Conservation (phyloP, 768 basidiomycete genomes). For the Suillus luteus region DNA sequence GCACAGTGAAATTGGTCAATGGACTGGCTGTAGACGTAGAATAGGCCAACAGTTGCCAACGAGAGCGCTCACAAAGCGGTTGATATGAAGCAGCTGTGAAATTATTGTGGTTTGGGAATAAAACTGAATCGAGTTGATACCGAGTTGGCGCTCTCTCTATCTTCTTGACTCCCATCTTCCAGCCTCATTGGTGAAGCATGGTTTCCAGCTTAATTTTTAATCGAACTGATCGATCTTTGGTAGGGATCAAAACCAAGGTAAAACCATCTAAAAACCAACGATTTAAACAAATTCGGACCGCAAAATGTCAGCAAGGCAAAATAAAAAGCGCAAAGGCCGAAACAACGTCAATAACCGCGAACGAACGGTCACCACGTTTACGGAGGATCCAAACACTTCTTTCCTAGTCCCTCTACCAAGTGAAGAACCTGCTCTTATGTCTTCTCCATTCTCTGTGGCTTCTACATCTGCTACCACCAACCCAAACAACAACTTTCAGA, state of each 20-base stretch:
- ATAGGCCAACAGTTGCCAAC: not conserved
- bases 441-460: conserved; percentile 40
- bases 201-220: not conserved
- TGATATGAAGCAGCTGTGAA: not conserved
- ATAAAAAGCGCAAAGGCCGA: conserved; percentile 63
- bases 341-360: conserved; percentile 56
- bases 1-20: no score
- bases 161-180: conserved; percentile 9
- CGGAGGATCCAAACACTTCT: conserved; percentile 56
- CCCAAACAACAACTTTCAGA: conserved; percentile 37
- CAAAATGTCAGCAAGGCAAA: conserved; percentile 59
- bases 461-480: conserved; percentile 34
- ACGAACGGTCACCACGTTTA: conserved; percentile 69
- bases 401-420: conserved; percentile 53
- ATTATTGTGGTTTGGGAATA: no score
- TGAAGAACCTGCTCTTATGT: conserved; percentile 50
- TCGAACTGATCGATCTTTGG: conserved; percentile 14
- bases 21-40: no score
- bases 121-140: not conserved
- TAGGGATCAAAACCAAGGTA: not conserved
- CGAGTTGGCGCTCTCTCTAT: not conserved
- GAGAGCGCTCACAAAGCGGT: not conserved
- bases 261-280: not conserved
- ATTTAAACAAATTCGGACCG: conserved; percentile 14
- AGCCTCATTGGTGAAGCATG: conserved; percentile 9